Percentiles rank a stretch among this genome's conserved stretches.
phyloP scores from a whole-genome alignment of 2,329 filamentous ascomycete genomes.

The Chrysosporium keratinophilum region DNA sequence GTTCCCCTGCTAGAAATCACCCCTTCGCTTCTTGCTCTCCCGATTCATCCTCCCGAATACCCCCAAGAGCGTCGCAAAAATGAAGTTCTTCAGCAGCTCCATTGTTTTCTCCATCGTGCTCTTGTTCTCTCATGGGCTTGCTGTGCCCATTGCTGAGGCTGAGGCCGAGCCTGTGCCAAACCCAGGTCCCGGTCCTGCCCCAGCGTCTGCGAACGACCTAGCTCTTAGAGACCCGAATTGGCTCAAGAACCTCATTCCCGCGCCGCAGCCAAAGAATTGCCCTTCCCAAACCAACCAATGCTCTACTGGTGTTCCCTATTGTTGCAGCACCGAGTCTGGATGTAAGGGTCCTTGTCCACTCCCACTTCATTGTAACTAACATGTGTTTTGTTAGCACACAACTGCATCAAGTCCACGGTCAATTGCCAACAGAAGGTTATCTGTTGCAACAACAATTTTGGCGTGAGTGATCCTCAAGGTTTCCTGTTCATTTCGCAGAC shows the following conservation, averaged over 20 bases:
- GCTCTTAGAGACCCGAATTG: neutral
- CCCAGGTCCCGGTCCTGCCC: conserved; percentile 8
- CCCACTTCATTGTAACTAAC: neutral
- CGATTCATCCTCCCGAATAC: neutral
- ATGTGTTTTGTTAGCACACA: conserved; percentile 8
- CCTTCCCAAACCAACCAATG: conserved; percentile 11
- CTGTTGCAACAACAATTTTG: conserved; percentile 16
- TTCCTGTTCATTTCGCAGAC: neutral
- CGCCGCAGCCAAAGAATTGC: neutral
- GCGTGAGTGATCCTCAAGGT: conserved; percentile 5
- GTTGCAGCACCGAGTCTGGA: conserved; percentile 13
- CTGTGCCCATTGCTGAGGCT: conserved; percentile 12
- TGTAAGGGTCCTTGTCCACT: neutral
- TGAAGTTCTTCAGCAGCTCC: conserved; percentile 13
- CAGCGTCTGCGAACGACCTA: conserved; percentile 4
- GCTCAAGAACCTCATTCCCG: neutral
- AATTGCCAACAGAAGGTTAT: conserved; percentile 15
- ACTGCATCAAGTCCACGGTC: conserved; percentile 11
- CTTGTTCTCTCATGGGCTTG: conserved; percentile 13
- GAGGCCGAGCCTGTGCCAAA: conserved; percentile 1
- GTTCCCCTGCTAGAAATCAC: neutral
- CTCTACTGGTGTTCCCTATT: conserved; percentile 13
- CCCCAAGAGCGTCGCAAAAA: conserved; percentile 4
- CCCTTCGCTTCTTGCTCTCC: neutral
- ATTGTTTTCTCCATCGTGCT: conserved; percentile 12